phyloP scores from a whole-genome alignment of 805 yeast species.

The Ogataea pini region DNA sequence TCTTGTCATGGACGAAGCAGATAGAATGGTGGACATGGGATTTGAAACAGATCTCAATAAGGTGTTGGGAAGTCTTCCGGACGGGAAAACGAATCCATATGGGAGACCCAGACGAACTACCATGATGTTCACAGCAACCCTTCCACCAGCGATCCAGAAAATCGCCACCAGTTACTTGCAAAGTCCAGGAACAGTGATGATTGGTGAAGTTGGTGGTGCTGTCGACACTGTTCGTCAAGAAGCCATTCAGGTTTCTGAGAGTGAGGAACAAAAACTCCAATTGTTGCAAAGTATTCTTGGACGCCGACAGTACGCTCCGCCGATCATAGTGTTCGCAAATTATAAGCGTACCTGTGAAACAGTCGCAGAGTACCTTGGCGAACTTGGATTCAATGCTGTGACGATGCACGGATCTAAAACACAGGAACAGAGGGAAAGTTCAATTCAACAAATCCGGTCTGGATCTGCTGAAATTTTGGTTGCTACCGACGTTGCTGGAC shows the following conservation, averaged over 20 bases:
- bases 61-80: slow-evolving; percentile 59
- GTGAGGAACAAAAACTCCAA: slow-evolving; percentile 46
- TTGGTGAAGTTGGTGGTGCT: slow-evolving; percentile 69
- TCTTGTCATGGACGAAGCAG: slow-evolving; percentile 90
- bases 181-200: slow-evolving; percentile 61
- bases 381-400: slow-evolving; percentile 50
- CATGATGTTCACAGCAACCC: slow-evolving; percentile 93
- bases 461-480: slow-evolving; percentile 64
- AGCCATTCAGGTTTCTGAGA: slow-evolving; percentile 52
- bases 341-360: slow-evolving; percentile 71
- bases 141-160: slow-evolving; percentile 71
- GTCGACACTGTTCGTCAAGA: slow-evolving; percentile 69
- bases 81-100: slow-evolving; percentile 42
- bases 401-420: slow-evolving; percentile 84
- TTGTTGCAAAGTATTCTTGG: slow-evolving; percentile 43
- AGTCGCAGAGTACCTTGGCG: slow-evolving; percentile 51
- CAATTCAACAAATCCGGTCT: slow-evolving; percentile 58
- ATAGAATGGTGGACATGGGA: slow-evolving; percentile 93
- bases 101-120: slow-evolving; percentile 54
- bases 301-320: slow-evolving; percentile 42
- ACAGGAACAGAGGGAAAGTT: slow-evolving; percentile 83
- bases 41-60: slow-evolving; percentile 77
- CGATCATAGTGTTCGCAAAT: slow-evolving; percentile 81
- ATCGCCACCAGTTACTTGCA: slow-evolving; percentile 63
- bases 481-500: slow-evolving; percentile 94